Evolutionary conservation across 495 filamentous ascomycete species (phyloP), one percentile per base, ranked within the genome.

Genomic region (Diplogelasinospora grovesii): DNA sequence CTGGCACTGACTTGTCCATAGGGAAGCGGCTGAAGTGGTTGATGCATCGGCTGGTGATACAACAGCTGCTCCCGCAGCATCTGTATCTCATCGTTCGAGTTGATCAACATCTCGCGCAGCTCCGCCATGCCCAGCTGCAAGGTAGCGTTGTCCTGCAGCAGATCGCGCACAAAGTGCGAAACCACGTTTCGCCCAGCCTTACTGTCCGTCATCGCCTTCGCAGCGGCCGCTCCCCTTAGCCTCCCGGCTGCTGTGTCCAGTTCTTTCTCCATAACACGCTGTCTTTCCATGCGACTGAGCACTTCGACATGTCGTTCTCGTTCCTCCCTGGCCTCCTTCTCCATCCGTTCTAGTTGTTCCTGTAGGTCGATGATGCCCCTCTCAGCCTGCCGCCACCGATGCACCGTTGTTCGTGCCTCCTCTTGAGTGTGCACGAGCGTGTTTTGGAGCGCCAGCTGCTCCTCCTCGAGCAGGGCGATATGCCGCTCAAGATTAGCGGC

Each of bases 11-110:
- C 39, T 5, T 66, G 60, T 1, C 43, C 55, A 5, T 69, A 63
- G 10, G 16, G 36, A n/a, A n/a, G n/a, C n/a, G n/a, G n/a, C n/a
- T n/a, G n/a, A n/a, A n/a, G n/a, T 24, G 31, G 16, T 9, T 38
- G 21, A 57, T 62, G n/a, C 8, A 79, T 58, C 7, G 85, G 86
- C 47, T 89, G 86, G 56, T 95, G 86, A 24, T 75, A 74, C 43
- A 83, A 48, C n/a, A 95, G 62, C 57, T 94, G 86, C 49, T 95
- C 85, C 20, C 88, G 75, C 28, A 98, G 66, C 37, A 72, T 77
- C 55, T 94, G 83, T 7, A 96, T 88, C 58, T 96, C 90, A 52
- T 94, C 82, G 55, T 96, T 93, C n/a, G 89, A 93, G 52, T 75
- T 88, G 46, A 85, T 75, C 19, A 98, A 71, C 83, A 96, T 82